Evolutionary conservation across 805 yeast species (phyloP).

Genomic region (Hanseniaspora hatyaiensis): DNA sequence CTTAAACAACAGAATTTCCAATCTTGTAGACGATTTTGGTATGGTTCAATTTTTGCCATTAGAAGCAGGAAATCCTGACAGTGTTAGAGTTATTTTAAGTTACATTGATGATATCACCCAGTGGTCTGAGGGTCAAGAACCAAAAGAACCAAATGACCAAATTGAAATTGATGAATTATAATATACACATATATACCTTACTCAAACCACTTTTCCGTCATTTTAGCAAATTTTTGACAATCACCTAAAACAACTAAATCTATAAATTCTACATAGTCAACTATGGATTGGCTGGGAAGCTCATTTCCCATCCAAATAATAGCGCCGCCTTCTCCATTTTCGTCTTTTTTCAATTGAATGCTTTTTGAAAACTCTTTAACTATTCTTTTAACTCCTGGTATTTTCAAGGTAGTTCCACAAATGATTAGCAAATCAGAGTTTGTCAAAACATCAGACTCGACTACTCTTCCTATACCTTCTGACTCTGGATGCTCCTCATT

Average conservation of each 20-base stretch:
- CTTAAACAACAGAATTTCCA: constrained; percentile 73
- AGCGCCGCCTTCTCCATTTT: constrained; percentile 35
- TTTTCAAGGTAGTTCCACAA: constrained; percentile 75
- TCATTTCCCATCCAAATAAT: constrained; percentile 54
- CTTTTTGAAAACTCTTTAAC: constrained; percentile 50
- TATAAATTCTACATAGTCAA: constrained; percentile 40
- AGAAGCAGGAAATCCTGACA: constrained; percentile 63
- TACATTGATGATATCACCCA: constrained; percentile 95
- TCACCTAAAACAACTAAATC: constrained; percentile 55
- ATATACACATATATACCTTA: constrained; percentile 2
- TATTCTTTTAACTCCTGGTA: constrained; percentile 57
- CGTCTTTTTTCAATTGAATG: constrained; percentile 36
- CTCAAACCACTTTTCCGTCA: constrained; percentile 2
- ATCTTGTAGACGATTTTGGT: constrained; percentile 90
- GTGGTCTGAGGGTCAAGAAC: constrained; percentile 94
- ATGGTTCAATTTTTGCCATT: constrained; percentile 95
- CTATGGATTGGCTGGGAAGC: constrained; percentile 39
- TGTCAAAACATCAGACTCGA: constrained; percentile 50
- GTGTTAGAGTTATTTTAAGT: constrained; percentile 71
- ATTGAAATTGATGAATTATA: constrained; percentile 50
- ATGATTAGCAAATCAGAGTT: constrained; percentile 70
- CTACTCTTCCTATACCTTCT: constrained; percentile 67
- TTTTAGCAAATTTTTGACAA: constrained; percentile 43
- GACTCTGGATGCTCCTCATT: constrained; percentile 79
- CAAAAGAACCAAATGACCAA: constrained; percentile 85